Base-by-base conservation (phyloP, 2,329 filamentous ascomycete genomes). In the Botryosphaeria dothidea region DNA sequence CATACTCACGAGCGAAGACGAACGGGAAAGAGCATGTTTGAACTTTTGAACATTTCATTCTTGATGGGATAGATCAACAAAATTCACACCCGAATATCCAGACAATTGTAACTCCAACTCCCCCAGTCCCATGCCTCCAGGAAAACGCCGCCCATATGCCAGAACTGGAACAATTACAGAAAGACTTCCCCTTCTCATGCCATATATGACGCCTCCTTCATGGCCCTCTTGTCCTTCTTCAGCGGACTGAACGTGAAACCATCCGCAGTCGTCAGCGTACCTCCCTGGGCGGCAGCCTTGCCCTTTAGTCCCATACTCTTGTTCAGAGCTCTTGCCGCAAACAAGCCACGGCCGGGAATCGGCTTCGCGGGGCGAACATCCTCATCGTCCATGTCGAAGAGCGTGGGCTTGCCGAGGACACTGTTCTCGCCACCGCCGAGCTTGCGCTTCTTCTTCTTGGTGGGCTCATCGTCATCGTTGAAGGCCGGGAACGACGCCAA, bases 371-470 rank as follows among this genome's bases (percentile, higher is more conserved):
- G 71, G 25, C 56, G 46, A 25, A 41, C 36, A 27, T 72, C 74
- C n/a, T 78, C 76, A 15, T 73, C 76, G 8, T 71, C 86, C 8
- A 90, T 89, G 66, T 90, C 89, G 70, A 94, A 92, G 5, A 95
- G 74, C 3, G 87, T 91, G 5, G 56, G 41, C 69, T 65, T 65
- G 41, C 67, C 67, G n/a, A 66, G 52, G 8, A 63, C 60, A n/a
- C 78, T 69, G 3, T 19, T 67, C 27, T 67, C 80, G 3, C 88
- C 87, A 1, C 91, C 81, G 1, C 91, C 81, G 4, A 92, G 79
- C 77, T 92, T 93, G 67, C 90, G 86, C 81, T 90, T 93, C 83
- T 90, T 92, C 74, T 86, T 88, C 67, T 72, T 82, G 67, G 76
- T 76, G 62, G 74, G 72, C 21, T 77, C 79, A 7, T 73, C 73